phyloP scores from a whole-genome alignment of 2,329 filamentous ascomycete species.

The Cercospora berteroae region DNA sequence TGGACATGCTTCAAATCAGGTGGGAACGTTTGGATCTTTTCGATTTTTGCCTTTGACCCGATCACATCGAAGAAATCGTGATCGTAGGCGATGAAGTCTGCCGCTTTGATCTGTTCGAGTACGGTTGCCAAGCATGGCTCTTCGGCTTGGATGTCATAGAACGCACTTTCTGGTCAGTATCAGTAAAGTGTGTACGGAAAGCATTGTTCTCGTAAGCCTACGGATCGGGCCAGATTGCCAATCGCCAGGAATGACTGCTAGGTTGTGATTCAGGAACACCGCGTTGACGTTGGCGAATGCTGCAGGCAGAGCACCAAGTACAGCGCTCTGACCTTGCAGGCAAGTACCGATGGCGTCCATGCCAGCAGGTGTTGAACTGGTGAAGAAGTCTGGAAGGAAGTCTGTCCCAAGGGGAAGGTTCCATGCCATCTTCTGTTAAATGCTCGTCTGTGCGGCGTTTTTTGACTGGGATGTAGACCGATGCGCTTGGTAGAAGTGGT shows the following conservation, averaged over 20 bases:
- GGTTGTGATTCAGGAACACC: conserved; percentile 22
- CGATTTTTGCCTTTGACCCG: conserved; percentile 28
- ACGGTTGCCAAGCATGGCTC: conserved; percentile 18
- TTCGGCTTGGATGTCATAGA: conserved; percentile 23
- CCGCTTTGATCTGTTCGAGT: conserved; percentile 20
- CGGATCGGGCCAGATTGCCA: conserved; percentile 22
- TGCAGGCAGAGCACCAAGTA: conserved; percentile 20
- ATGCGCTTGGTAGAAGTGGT: not conserved
- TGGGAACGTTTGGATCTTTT: conserved; percentile 28
- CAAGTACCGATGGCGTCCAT: conserved; percentile 18
- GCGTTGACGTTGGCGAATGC: conserved; percentile 19
- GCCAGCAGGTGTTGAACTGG: not conserved
- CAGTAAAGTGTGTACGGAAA: not conserved
- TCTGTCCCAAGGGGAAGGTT: conserved; percentile 10
- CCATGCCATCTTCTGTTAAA: conserved; percentile 8
- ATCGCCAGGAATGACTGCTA: conserved; percentile 25
- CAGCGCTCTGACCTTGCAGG: conserved; percentile 10
- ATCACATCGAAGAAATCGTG: conserved; percentile 30
- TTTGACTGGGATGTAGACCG: not conserved
- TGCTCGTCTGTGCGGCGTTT: not conserved
- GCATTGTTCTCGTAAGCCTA: conserved; percentile 1
- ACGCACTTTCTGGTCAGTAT: conserved; percentile 16
- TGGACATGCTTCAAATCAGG: conserved; percentile 25
- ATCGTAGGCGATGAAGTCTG: conserved; percentile 32
- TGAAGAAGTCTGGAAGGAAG: conserved; percentile 15